Conservation (phyloP, 2,329 filamentous ascomycete genomes). For the Sarocladium strictum region DNA sequence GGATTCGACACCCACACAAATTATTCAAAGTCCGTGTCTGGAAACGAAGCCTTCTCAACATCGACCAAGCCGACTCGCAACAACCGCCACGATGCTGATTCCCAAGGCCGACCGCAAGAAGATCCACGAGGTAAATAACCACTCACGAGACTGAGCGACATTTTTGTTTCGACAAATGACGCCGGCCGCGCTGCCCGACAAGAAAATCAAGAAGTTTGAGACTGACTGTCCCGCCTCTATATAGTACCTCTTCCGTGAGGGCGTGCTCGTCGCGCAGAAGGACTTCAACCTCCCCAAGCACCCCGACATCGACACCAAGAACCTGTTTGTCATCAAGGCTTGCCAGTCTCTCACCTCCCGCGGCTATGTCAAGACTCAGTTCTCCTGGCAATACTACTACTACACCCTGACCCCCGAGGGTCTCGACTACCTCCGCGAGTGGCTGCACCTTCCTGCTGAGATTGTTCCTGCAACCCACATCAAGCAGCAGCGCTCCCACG, state of each 20-base stretch:
- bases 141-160: constrained; percentile 2
- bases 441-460: constrained; percentile 99
- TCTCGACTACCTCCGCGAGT: constrained; percentile 99
- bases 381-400: constrained; percentile 99
- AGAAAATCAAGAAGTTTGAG: not conserved
- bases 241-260: constrained; percentile 93
- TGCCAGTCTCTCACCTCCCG: constrained; percentile 96
- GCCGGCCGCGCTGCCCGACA: not conserved
- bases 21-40: constrained; percentile 24
- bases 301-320: constrained; percentile 98
- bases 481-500: constrained; percentile 99
- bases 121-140: constrained; percentile 72
- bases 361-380: constrained; percentile 99
- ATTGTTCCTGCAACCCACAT: constrained; percentile 99
- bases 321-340: constrained; percentile 99
- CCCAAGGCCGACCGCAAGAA: constrained; percentile 99
- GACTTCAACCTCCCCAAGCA: constrained; percentile 98
- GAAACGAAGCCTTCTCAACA: constrained; percentile 34
- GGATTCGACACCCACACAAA: constrained; percentile 37
- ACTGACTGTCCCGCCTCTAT: constrained; percentile 9
- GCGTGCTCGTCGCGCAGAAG: constrained; percentile 96
- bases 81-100: constrained; percentile 80
- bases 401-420: constrained; percentile 99
- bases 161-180: constrained; percentile 3
- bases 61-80: constrained; percentile 36